Base-by-base conservation (phyloP, 1,284 basidiomycete species). In the Calocybe gambosa region DNA sequence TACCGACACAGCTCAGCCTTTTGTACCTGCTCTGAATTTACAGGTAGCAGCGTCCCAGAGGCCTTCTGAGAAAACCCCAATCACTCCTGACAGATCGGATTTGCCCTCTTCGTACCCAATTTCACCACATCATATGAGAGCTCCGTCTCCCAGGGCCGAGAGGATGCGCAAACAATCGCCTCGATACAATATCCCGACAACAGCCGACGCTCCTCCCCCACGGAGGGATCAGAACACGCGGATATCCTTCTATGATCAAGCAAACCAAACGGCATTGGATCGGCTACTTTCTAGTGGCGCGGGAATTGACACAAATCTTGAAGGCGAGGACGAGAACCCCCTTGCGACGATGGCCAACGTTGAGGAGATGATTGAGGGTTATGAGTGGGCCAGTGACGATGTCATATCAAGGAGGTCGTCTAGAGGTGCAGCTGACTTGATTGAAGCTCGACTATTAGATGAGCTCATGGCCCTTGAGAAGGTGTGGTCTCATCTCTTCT, bases 351-450 rank as follows among this genome's bases (percentile, higher is more conserved):
- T 96, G 64, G 73, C 85, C 7, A 94, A 83, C 62, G 91, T 99
- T 2, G 96, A 99, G 62, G 96, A 99, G 62, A 94, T 99, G 90
- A 75, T 99, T 8, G 95, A 99, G 60, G 94, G 94, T 0, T 95
- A 97, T 60, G 95, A 99, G 63, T 98, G 92, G 93, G 82, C 86
- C 0, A 81, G 79, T 51, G 85, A 87, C 53, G 77, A 82, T 62
- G 70, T 82, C 19, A 69, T 85, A 33, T 76, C 77, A 12, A 68
- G 77, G 52, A 80, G 78, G 54, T 73, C 78, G 46, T 70, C 70
- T 16, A 74, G 77, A 55, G 85, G 86, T n/a, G 80, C 87, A 4
- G 88, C 88, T 25, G 92, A 94, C 60, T 75, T 92, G 50, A 92
- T 95, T 50, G 90, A 95, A 63, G 85, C 86, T 15, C 73, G 92